These are phyloP conservation scores for Lathyrus aphaca DNA, from an alignment of 306 rosid species.

Conservation along the genomic window DNA sequence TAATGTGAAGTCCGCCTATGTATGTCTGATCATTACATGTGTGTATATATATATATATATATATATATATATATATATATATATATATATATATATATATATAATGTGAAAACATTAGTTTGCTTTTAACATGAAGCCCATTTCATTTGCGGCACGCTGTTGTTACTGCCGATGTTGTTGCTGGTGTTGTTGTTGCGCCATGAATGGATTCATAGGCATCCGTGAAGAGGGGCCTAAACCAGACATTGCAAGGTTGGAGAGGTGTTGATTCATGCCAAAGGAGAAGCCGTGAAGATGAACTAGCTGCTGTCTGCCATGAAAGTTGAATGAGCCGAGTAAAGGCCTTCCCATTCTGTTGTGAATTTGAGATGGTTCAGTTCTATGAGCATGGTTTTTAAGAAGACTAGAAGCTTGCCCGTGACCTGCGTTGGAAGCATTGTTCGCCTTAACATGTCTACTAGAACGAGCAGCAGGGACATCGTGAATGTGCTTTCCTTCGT, in stretches of 20 bases:
- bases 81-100: too few relatives aligned
- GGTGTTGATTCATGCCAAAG: conserved; percentile 71
- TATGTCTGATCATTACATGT: conserved; percentile 41
- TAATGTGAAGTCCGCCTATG: conserved; percentile 37
- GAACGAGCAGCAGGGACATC: conserved; percentile 89
- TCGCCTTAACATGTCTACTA: conserved; percentile 76
- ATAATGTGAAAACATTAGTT: conserved; percentile 35
- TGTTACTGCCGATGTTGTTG: conserved; percentile 36
- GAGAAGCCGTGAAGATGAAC: conserved; percentile 68
- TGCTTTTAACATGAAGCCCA: conserved; percentile 63
- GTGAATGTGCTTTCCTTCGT: conserved; percentile 95
- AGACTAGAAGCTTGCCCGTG: conserved; percentile 53
- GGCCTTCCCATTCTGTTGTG: conserved; percentile 66
- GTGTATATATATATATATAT: too few relatives aligned
- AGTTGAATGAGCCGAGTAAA: conserved; percentile 57
- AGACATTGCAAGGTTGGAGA: conserved; percentile 66
- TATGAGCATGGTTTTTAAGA: conserved; percentile 54
- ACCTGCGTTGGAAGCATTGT: conserved; percentile 46
- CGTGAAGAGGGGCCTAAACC: conserved; percentile 58
- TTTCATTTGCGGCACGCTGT: conserved; percentile 52
- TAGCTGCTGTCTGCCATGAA: conserved; percentile 70
- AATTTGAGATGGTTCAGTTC: conserved; percentile 71
- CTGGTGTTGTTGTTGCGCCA: conserved; percentile 37
- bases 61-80: too few relatives aligned
- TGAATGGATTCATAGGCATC: conserved; percentile 69